These are phyloP conservation scores for Rasamsonia emersonii DNA, from an alignment of 2,329 filamentous ascomycete genomes.

Conservation along the genomic window DNA sequence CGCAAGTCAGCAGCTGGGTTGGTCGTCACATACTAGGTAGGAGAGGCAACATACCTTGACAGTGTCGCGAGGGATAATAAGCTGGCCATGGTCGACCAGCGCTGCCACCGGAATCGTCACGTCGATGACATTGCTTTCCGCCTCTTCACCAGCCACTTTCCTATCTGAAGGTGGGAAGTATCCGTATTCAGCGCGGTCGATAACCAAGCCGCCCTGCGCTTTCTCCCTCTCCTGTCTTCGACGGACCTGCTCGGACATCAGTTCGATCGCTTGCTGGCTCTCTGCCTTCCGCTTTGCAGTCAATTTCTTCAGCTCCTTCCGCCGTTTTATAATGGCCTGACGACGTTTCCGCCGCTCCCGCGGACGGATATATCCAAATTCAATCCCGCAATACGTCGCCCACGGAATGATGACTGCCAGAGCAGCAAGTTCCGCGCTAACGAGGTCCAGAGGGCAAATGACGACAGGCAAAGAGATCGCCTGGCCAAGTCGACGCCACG, in stretches of 20 bases:
- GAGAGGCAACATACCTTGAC: slow-evolving; percentile 22
- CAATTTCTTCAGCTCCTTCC: slow-evolving; percentile 27
- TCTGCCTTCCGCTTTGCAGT: slow-evolving; percentile 29
- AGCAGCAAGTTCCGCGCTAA: slow-evolving; percentile 24
- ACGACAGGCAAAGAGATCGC: slow-evolving; percentile 30
- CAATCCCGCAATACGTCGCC: slow-evolving; percentile 31
- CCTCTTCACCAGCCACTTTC: slow-evolving; percentile 14
- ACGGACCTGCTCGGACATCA: slow-evolving; percentile 33
- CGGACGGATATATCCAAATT: slow-evolving; percentile 35
- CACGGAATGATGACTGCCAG: slow-evolving; percentile 31
- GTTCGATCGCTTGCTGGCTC: slow-evolving; percentile 29
- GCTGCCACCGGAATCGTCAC: slow-evolving; percentile 38
- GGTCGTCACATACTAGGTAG: not conserved
- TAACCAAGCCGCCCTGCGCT: slow-evolving; percentile 27
- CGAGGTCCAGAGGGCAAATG: slow-evolving; percentile 26
- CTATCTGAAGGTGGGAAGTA: slow-evolving; percentile 20
- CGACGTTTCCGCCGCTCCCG: slow-evolving; percentile 27
- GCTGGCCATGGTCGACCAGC: slow-evolving; percentile 34
- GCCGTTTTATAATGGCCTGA: slow-evolving; percentile 24
- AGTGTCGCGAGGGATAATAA: slow-evolving; percentile 26
- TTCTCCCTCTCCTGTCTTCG: slow-evolving; percentile 29
- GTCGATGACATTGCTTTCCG: slow-evolving; percentile 24
- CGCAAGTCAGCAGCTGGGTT: slow-evolving; percentile 12
- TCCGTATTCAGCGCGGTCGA: slow-evolving; percentile 34
- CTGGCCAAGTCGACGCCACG: slow-evolving; percentile 35